Evolutionary conservation across 78 protist genomes (phyloP).

Genomic region (Dictyostelium firmibasis): DNA sequence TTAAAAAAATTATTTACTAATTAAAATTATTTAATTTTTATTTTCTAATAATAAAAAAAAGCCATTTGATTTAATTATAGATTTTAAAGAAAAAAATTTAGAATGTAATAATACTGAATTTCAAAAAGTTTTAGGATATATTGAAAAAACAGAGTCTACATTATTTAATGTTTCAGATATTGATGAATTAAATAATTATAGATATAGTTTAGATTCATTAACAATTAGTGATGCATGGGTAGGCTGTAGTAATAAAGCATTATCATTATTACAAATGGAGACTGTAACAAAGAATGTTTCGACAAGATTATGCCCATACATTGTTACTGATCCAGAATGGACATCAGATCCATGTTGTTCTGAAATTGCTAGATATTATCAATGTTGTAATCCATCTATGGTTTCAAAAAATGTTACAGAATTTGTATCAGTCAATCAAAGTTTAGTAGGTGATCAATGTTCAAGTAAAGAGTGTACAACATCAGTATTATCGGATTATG

Average conservation of each 20-base stretch:
- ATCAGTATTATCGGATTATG: background rate
- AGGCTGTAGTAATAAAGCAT: background rate
- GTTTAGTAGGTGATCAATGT: background rate
- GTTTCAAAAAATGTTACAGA: background rate
- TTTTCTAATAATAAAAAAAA: no score
- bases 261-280: background rate
- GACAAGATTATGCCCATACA: background rate
- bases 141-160: background rate
- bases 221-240: background rate
- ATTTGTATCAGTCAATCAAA: background rate
- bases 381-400: background rate
- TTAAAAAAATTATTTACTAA: background rate
- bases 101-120: background rate
- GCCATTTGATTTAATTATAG: background rate
- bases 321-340: background rate
- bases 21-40: background rate
- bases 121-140: background rate
- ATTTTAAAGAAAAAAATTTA: background rate
- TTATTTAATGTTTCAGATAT: background rate
- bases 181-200: constrained; percentile 9
- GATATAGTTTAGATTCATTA: background rate
- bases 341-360: background rate
- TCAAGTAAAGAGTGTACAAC: background rate
- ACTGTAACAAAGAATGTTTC: background rate
- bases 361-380: background rate